Base-by-base conservation (phyloP, 202 grass and related monocot genomes). In the Schoenoplectus triqueter region DNA sequence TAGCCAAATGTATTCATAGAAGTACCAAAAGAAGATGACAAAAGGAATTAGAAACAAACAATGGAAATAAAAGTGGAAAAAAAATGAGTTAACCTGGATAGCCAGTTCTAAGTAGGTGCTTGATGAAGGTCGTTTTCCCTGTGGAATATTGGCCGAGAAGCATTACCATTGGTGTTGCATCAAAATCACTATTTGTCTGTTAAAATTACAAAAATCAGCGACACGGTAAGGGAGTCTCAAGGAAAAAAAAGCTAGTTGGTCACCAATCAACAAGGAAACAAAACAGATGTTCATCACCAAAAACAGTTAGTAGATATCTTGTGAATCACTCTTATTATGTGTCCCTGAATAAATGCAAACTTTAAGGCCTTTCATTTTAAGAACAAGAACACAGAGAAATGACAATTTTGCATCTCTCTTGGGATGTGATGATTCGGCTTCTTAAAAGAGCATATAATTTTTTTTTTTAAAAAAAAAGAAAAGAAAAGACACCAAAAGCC, bases 121-220 rank as follows among this genome's bases (percentile, higher is more conserved):
- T 97, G 70, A 97, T 97, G 85, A 97, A 97, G 82, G 91, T 97
- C 41, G 94, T 97, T 92, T 97, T 97, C 14, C 94, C 94, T 0
- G 94, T 97, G 83, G 94, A 97, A 87, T 97, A 97, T 87, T 97
- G 94, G 74, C 94, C 94, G 80, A 97, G 89, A 80, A 97, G 94
- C 94, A 97, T 97, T 85, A 97, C 94, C 94, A 94, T 97, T 85
- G 94, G 91, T 46, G 90, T 97, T 86, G 91, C 94, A 89, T 97
- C 94, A 92, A 97, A 97, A 90, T 97, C 94, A 73, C 91, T 97
- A 49, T 93, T 97, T 86, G 91, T 92, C 94, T 94, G 82, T 77
- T 54, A 70, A 90, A 82, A 84, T 52, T 80, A 46, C 17, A 13
- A 82, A 81, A 82, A 50, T 42, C 78, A 20, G 9, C 11, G 87